Conservation (phyloP, 495 filamentous ascomycete species). For the Niebla homalea region DNA sequence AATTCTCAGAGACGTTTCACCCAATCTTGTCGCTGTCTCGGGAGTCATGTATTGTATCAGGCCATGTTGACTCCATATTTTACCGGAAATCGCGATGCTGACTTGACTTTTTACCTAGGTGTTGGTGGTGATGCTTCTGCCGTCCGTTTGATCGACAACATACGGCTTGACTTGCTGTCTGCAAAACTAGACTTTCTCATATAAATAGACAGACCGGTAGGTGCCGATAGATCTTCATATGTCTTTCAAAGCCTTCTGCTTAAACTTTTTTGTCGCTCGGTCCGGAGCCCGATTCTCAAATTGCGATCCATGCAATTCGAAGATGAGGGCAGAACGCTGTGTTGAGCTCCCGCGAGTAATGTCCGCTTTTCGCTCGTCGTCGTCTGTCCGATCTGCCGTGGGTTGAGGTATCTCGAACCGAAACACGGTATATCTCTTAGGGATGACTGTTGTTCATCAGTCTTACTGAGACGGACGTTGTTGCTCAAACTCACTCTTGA, state of each 20-base stretch:
- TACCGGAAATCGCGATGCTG: too few species aligned
- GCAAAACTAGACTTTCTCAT: conserved; percentile 10
- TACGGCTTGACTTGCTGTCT: conserved; percentile 46
- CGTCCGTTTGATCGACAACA: conserved; percentile 89
- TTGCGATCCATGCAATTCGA: conserved; percentile 80
- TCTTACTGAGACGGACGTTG: neutral
- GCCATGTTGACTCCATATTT: too few species aligned
- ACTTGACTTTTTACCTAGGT: too few species aligned
- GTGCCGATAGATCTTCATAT: conserved; percentile 32
- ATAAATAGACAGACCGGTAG: neutral
- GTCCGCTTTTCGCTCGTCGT: conserved; percentile 12
- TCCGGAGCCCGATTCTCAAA: conserved; percentile 75
- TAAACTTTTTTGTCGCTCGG: conserved; percentile 83
- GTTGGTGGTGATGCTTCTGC: conserved; percentile 56
- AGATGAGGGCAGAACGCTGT: conserved; percentile 39
- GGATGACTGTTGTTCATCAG: conserved; percentile 38
- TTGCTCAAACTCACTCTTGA: conserved; percentile 41
- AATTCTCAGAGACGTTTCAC: too few species aligned
- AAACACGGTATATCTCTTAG: conserved; percentile 84
- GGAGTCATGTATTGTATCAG: too few species aligned
- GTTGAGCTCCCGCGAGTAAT: conserved; percentile 11
- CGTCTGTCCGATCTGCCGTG: conserved; percentile 7
- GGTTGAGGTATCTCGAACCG: conserved; percentile 54
- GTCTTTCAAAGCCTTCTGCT: conserved; percentile 54
- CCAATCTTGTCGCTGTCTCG: too few species aligned